phyloP scores from a whole-genome alignment of 768 basidiomycete genomes.

The Panaeolus cyanescens region DNA sequence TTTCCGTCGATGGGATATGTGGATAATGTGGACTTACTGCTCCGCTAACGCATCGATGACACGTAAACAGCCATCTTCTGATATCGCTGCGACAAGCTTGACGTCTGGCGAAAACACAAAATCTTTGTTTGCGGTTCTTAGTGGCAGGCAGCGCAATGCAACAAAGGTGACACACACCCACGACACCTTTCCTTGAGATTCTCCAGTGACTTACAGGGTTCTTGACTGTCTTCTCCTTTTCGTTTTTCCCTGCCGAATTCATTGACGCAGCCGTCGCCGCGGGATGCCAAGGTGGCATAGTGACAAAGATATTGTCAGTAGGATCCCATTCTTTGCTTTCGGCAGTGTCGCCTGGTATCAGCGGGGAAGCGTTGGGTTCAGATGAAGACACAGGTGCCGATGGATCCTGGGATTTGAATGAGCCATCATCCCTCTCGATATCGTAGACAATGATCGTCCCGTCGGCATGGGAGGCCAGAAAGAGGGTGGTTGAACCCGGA shows the following conservation, averaged over 20 bases:
- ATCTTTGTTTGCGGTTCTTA: constrained; percentile 45
- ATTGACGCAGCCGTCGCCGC: constrained; percentile 46
- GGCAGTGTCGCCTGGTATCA: constrained; percentile 26
- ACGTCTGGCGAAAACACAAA: constrained; percentile 95
- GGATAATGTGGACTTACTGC: constrained; percentile 55
- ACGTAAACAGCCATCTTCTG: constrained; percentile 90
- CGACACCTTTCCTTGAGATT: constrained; percentile 67
- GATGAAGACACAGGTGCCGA: constrained; percentile 27
- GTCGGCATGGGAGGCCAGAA: constrained; percentile 86
- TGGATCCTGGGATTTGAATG: constrained; percentile 67
- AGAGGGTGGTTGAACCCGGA: constrained; percentile 75
- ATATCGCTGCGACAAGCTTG: constrained; percentile 84
- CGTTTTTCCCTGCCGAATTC: constrained; percentile 38
- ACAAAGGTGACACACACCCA: constrained; percentile 50
- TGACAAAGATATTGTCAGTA: constrained; percentile 71
- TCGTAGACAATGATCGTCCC: constrained; percentile 90
- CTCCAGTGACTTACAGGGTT: constrained; percentile 94
- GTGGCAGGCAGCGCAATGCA: neutral
- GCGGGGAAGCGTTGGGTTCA: constrained; percentile 19
- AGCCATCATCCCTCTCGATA: constrained; percentile 86
- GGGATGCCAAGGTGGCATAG: constrained; percentile 87
- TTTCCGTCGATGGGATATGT: neutral
- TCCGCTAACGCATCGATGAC: constrained; percentile 89
- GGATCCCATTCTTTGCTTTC: constrained; percentile 72
- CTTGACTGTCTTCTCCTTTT: constrained; percentile 67